These are phyloP conservation scores for Fonsecaea monophora DNA, from an alignment of 2,329 filamentous ascomycete genomes.

Conservation along the genomic window DNA sequence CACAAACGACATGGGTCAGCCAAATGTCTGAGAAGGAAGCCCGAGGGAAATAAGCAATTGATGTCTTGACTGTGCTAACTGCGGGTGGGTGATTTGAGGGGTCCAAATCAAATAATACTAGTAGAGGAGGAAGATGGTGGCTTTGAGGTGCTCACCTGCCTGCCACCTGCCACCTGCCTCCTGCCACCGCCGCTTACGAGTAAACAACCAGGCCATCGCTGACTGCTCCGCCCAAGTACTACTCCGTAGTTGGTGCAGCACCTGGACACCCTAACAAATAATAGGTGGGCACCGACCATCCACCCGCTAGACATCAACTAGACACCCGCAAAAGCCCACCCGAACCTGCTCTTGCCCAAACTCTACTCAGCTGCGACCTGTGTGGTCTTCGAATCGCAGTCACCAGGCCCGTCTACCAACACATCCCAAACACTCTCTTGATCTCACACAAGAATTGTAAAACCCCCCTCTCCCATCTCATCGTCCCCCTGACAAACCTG, in stretches of 20 bases:
- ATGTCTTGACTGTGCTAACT: slow-evolving; percentile 3
- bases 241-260: background rate
- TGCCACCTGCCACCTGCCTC: too few species aligned
- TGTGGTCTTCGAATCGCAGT: background rate
- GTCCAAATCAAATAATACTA: background rate
- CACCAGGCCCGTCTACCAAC: slow-evolving; percentile 1
- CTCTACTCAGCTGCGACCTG: slow-evolving; percentile 6
- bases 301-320: background rate
- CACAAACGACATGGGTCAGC: background rate
- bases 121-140: background rate
- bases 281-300: background rate
- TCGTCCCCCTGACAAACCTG: slow-evolving; percentile 6
- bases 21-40: slow-evolving; percentile 20
- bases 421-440: slow-evolving; percentile 1
- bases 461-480: background rate
- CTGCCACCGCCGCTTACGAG: background rate
- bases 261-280: background rate
- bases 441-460: slow-evolving; percentile 1
- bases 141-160: background rate
- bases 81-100: background rate
- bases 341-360: slow-evolving; percentile 2
- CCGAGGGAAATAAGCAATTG: slow-evolving; percentile 20
- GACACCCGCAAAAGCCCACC: slow-evolving; percentile 2
- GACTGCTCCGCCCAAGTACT: background rate
- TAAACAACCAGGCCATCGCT: background rate